Percentiles rank a stretch among this genome's conserved stretches.
Conservation (phyloP, 495 filamentous ascomycete genomes). For the Oleoguttula mirabilis region DNA sequence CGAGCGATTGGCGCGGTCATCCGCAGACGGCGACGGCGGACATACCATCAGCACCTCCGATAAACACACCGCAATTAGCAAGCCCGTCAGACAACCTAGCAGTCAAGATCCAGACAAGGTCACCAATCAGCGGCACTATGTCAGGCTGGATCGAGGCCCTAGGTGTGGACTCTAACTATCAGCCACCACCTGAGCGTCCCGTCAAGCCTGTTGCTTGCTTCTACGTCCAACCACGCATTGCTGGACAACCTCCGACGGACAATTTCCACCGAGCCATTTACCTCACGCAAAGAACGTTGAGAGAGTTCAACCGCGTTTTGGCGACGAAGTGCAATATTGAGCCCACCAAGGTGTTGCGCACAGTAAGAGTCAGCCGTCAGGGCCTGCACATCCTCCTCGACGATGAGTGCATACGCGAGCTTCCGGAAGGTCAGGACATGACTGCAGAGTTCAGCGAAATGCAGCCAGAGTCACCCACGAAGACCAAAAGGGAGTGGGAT, state of each 20-base stretch:
- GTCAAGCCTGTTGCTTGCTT: conserved; percentile 80
- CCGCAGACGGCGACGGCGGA: conserved; percentile 40
- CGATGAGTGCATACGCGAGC: conserved; percentile 76
- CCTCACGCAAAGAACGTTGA: conserved; percentile 58
- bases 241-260: conserved; percentile 39
- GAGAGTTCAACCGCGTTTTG: conserved; percentile 57
- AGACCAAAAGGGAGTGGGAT: conserved; percentile 29
- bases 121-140: conserved; percentile 37
- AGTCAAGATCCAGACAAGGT: conserved; percentile 36
- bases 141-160: conserved; percentile 83
- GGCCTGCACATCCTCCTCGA: conserved; percentile 79
- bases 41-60: conserved; percentile 20
- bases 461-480: conserved; percentile 22
- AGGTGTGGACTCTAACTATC: conserved; percentile 75
- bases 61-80: conserved; percentile 30
- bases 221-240: conserved; percentile 57
- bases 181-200: conserved; percentile 59
- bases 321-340: conserved; percentile 72
- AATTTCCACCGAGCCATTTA: conserved; percentile 81
- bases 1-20: conserved; percentile 44
- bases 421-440: conserved; percentile 89
- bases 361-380: conserved; percentile 54
- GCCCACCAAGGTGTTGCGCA: conserved; percentile 50
- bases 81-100: conserved; percentile 39
- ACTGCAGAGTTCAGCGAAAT: conserved; percentile 46